Evolutionary conservation across 345 rosid species (phyloP).

Genomic region (Moricandia arvensis): DNA sequence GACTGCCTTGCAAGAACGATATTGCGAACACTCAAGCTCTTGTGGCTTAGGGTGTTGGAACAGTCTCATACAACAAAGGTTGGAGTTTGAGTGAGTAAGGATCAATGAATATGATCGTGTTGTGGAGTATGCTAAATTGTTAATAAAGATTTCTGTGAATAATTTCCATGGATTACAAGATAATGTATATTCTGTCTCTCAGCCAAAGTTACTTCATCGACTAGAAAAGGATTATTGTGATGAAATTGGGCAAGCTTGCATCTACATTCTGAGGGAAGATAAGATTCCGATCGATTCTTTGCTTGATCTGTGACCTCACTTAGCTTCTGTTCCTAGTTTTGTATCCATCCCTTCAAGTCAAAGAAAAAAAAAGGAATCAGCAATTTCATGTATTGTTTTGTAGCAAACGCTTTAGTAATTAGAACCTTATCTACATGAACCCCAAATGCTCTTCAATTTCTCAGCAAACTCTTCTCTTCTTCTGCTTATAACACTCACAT

Average conservation of each 20-base stretch:
- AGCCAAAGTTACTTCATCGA: not conserved
- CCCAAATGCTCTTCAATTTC: constrained; percentile 28
- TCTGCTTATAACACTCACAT: constrained; percentile 36
- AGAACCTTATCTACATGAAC: constrained; percentile 16
- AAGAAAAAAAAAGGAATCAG: not conserved
- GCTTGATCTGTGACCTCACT: not conserved
- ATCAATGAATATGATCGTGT: not conserved
- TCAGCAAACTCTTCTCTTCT: constrained; percentile 31
- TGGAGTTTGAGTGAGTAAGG: not conserved
- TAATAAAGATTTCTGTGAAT: not conserved
- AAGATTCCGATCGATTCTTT: not conserved
- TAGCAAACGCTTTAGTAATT: not conserved
- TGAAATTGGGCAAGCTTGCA: constrained; percentile 3
- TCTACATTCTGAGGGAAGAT: not conserved
- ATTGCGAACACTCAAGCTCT: too few species aligned
- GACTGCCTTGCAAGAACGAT: too few species aligned
- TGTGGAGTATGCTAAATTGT: not conserved
- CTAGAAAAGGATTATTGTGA: not conserved
- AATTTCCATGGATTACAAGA: constrained; percentile 5
- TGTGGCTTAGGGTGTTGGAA: too few species aligned
- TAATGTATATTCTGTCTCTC: not conserved
- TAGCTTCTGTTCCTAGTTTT: not conserved
- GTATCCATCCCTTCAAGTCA: not conserved
- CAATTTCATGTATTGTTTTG: not conserved
- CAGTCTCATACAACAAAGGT: too few species aligned